Conservation (phyloP, 1,284 basidiomycete genomes). For the Leccinum variabile region DNA sequence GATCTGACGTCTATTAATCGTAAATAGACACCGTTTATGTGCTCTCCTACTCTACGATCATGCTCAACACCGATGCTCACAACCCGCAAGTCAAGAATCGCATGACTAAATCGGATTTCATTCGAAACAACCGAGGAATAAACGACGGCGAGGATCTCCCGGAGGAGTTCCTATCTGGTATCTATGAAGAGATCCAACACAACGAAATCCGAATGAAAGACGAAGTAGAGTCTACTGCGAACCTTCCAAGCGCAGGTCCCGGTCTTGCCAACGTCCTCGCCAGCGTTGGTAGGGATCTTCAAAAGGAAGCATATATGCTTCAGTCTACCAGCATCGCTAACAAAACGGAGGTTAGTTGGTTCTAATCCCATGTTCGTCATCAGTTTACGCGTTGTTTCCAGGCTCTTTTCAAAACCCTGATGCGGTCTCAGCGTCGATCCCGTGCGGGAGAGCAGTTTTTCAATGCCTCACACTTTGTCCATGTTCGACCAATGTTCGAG, state of each 20-base stretch:
- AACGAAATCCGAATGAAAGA: constrained; percentile 99
- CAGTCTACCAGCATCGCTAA: constrained; percentile 94
- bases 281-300: constrained; percentile 88
- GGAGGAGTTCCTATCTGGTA: constrained; percentile 73
- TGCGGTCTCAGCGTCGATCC: constrained; percentile 82
- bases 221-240: constrained; percentile 70
- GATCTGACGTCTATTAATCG: constrained; percentile 10
- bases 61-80: constrained; percentile 96
- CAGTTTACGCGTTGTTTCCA: constrained; percentile 32
- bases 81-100: constrained; percentile 91
- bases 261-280: constrained; percentile 82
- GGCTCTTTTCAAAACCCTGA: constrained; percentile 89
- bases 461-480: constrained; percentile 91
- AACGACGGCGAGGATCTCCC: constrained; percentile 88
- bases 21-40: constrained; percentile 87
- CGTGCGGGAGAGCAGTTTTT: constrained; percentile 84
- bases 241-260: constrained; percentile 52
- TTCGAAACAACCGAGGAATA: constrained; percentile 93
- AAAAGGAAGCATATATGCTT: constrained; percentile 91
- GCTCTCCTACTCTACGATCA: constrained; percentile 88
- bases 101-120: constrained; percentile 89
- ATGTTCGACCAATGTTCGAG: constrained; percentile 97
- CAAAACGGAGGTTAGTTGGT: constrained; percentile 78
- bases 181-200: constrained; percentile 86
- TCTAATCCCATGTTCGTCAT: not conserved